A percentile compares a stretch with the other conserved stretches of the same genome.
phyloP scores from a whole-genome alignment of 208 protist genomes.

The Leishmania martiniquensis region DNA sequence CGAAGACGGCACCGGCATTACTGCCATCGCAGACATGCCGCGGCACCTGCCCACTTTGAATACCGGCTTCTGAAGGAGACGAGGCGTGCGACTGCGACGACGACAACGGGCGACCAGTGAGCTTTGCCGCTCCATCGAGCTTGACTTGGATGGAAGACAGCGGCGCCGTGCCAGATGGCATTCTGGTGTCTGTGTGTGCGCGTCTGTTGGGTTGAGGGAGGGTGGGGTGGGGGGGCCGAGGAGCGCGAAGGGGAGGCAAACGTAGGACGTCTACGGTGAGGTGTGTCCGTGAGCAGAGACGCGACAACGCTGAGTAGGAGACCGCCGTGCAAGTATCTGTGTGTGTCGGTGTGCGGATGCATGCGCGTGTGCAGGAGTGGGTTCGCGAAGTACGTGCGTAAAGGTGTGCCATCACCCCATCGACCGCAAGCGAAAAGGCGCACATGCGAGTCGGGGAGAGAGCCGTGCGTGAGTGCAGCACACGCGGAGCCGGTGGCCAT shows the following conservation, averaged over 20 bases:
- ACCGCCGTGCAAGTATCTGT: background rate
- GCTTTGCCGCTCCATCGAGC: background rate
- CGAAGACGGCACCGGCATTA: background rate
- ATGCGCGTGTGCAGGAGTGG: no score
- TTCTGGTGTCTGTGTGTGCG: background rate
- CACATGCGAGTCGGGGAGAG: background rate
- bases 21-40: background rate
- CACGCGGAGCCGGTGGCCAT: no score
- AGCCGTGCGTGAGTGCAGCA: background rate
- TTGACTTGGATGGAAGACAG: background rate
- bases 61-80: background rate
- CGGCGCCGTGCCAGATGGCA: constrained; percentile 1
- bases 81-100: background rate
- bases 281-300: background rate
- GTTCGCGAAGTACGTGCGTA: no score
- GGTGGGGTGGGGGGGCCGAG: background rate
- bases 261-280: background rate
- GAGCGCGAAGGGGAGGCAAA: no score
- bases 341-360: background rate
- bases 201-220: background rate
- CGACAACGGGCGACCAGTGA: background rate
- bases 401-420: background rate
- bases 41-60: background rate
- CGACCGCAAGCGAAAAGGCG: background rate
- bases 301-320: background rate